Evolutionary conservation across 2,329 filamentous ascomycete genomes (phyloP).

Genomic region (Curvularia hawaiiensis): DNA sequence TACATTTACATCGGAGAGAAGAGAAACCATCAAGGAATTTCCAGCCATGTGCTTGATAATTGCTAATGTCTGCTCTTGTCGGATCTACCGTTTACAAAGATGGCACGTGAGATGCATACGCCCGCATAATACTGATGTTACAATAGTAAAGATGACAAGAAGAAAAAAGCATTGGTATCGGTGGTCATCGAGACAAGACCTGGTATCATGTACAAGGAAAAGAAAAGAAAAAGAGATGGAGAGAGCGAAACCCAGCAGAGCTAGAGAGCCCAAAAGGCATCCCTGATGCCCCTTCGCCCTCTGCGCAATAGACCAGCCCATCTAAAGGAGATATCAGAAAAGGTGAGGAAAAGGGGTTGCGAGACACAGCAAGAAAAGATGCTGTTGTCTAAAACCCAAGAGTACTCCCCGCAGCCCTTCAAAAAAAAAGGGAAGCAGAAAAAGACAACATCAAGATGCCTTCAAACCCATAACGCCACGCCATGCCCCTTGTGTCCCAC

Average conservation of each 20-base stretch:
- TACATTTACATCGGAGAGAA: not conserved
- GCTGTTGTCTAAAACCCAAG: no score
- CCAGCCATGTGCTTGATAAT: not conserved
- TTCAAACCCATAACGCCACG: no score
- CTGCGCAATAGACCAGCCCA: not conserved
- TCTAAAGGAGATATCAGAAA: not conserved
- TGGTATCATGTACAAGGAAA: constrained; percentile 14
- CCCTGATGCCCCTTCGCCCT: not conserved
- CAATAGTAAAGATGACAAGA: not conserved
- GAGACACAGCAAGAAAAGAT: no score
- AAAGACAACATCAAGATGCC: no score
- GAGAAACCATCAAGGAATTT: not conserved
- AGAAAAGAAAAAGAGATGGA: not conserved
- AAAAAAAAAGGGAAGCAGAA: no score
- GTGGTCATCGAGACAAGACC: constrained; percentile 8
- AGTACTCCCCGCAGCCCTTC: no score
- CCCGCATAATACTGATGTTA: not conserved
- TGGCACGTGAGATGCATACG: not conserved
- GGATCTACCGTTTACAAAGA: not conserved
- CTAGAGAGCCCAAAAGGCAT: not conserved
- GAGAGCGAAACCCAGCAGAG: not conserved
- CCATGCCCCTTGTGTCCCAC: no score
- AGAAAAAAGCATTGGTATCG: not conserved
- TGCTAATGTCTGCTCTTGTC: not conserved
- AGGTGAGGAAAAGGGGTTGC: not conserved